Percentiles rank a stretch among this genome's conserved stretches.
Conservation (phyloP, 2,329 filamentous ascomycete species). For the Calonectria pseudoturangicola region DNA sequence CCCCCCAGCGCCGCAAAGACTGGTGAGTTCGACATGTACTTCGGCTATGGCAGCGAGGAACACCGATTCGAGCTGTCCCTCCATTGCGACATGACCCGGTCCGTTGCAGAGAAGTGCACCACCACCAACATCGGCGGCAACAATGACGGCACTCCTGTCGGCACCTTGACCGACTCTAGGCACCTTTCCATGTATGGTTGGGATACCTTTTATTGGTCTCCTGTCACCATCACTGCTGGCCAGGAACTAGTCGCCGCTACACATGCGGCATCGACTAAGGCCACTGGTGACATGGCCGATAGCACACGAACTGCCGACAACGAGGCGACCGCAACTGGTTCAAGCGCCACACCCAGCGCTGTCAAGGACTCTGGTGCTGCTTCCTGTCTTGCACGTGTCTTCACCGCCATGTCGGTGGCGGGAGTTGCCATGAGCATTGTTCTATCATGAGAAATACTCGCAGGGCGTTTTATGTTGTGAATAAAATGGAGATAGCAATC, state of each 20-base stretch:
- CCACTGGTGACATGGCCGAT: not conserved
- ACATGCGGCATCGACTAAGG: not conserved
- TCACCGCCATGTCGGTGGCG: constrained; percentile 28
- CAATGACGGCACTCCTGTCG: not conserved
- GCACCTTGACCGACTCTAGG: not conserved
- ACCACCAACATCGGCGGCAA: not conserved
- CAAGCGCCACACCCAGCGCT: constrained; percentile 12
- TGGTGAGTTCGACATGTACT: constrained; percentile 8
- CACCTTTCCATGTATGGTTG: not conserved
- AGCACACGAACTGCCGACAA: not conserved
- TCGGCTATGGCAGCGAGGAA: not conserved
- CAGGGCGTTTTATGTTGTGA: too few relatives aligned
- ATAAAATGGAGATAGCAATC: too few relatives aligned
- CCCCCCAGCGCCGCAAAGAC: constrained; percentile 29
- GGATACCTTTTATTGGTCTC: constrained; percentile 8
- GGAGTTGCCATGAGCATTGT: constrained; percentile 13
- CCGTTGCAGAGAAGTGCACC: not conserved
- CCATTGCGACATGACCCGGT: not conserved
- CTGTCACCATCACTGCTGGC: constrained; percentile 39
- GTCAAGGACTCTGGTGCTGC: constrained; percentile 24
- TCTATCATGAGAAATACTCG: not conserved
- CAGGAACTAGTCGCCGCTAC: constrained; percentile 30
- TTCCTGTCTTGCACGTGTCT: not conserved
- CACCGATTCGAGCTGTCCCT: not conserved
- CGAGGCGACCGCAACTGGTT: constrained; percentile 13